A percentile compares a stretch with the other conserved stretches of the same genome.
phyloP scores from a whole-genome alignment of 441 rosid genomes.

The Corymbia citriodora region DNA sequence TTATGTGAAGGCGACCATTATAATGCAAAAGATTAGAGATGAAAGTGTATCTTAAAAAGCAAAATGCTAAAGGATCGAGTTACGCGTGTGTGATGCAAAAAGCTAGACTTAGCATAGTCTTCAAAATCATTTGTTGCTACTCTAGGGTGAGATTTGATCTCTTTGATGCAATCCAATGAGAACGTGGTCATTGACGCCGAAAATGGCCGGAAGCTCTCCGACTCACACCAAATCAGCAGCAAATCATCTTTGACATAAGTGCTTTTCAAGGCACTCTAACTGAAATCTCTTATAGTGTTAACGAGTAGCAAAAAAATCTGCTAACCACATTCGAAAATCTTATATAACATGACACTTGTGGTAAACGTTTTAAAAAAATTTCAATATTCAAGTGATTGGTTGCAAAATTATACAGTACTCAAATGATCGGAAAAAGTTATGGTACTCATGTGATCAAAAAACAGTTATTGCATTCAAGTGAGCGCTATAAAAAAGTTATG shows the following conservation, averaged over 20 bases:
- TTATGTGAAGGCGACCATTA: background rate
- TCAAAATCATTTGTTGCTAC: conserved; percentile 11
- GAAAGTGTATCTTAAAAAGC: background rate
- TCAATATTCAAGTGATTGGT: too few species aligned
- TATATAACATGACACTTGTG: too few species aligned
- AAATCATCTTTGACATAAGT: conserved; percentile 24
- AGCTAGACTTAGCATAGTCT: background rate
- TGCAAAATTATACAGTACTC: too few species aligned
- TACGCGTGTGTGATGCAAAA: background rate
- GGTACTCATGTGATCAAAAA: too few species aligned
- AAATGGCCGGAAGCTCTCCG: conserved; percentile 20
- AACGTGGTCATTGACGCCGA: conserved; percentile 14
- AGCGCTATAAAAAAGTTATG: too few species aligned
- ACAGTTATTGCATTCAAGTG: too few species aligned
- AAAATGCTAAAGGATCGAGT: background rate
- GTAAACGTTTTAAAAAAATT: too few species aligned
- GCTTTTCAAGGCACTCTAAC: conserved; percentile 9
- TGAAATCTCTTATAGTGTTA: background rate
- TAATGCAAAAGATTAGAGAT: background rate
- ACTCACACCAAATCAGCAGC: conserved; percentile 24
- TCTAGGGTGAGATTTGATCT: conserved; percentile 36
- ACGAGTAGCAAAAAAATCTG: background rate
- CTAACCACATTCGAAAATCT: background rate
- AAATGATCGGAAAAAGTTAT: too few species aligned
- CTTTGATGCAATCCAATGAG: conserved; percentile 31